Evolutionary conservation across 2,329 filamentous ascomycete species (phyloP).

Genomic region (Cytospora piceae): DNA sequence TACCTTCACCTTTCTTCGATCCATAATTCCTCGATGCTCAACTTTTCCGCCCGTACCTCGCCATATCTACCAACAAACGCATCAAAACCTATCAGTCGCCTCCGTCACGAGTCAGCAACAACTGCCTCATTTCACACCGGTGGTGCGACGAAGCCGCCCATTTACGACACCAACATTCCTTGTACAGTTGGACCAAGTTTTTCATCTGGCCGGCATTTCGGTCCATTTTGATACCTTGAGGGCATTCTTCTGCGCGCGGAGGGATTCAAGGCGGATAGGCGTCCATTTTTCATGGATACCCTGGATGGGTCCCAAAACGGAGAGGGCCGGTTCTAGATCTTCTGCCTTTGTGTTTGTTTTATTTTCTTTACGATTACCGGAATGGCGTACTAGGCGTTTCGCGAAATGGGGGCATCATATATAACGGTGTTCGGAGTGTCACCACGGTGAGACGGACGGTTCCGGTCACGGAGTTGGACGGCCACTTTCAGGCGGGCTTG

Average conservation of each 20-base stretch:
- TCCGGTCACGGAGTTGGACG: constrained; percentile 25
- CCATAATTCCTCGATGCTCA: constrained; percentile 14
- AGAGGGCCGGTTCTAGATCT: constrained; percentile 25
- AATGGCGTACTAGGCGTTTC: constrained; percentile 24
- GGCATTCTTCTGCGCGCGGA: constrained; percentile 23
- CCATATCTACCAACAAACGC: background rate
- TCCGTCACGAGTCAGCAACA: background rate
- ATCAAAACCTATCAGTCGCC: background rate
- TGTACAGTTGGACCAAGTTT: constrained; percentile 13
- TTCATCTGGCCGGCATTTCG: constrained; percentile 18
- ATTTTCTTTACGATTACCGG: background rate
- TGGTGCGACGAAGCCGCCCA: background rate
- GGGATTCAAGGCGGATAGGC: constrained; percentile 6
- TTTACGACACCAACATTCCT: constrained; percentile 22
- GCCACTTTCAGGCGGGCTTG: constrained; percentile 19
- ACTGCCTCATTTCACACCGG: background rate
- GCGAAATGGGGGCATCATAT: constrained; percentile 24
- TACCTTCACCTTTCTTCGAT: constrained; percentile 9
- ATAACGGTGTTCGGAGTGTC: constrained; percentile 29
- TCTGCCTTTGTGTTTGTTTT: constrained; percentile 15
- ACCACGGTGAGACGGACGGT: constrained; percentile 13
- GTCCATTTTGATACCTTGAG: constrained; percentile 21
- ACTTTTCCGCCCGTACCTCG: constrained; percentile 1
- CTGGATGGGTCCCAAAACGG: constrained; percentile 26
- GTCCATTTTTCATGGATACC: constrained; percentile 23